phyloP scores from a whole-genome alignment of 1,284 basidiomycete genomes.

The Malassezia psittaci region DNA sequence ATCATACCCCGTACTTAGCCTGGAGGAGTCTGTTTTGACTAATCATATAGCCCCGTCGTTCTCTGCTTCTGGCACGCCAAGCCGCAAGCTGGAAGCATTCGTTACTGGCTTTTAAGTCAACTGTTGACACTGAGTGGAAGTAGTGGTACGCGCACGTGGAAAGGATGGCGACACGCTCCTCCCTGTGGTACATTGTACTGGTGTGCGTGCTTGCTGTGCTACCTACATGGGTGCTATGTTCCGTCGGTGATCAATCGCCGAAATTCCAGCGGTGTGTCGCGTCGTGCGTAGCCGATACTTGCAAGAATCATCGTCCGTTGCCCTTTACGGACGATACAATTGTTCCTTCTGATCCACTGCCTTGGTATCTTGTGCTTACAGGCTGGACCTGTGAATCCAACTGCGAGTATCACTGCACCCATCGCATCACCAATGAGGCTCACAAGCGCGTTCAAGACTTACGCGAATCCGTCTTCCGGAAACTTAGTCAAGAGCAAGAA shows the following conservation, averaged over 20 bases:
- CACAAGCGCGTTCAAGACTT: conserved; percentile 43
- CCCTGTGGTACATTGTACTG: not conserved
- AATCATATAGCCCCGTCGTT: no score
- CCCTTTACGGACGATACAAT: conserved; percentile 29
- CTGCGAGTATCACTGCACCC: conserved; percentile 82
- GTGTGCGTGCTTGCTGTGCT: conserved; percentile 1
- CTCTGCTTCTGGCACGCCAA: no score
- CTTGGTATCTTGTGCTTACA: conserved; percentile 53
- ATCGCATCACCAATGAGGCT: conserved; percentile 63
- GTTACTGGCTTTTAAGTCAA: no score
- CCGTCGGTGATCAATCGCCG: conserved; percentile 38
- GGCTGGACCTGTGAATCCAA: conserved; percentile 69
- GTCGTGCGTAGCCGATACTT: conserved; percentile 35
- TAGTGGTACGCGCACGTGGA: not conserved
- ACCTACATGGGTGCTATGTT: conserved; percentile 18
- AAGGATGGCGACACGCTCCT: not conserved
- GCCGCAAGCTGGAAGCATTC: no score
- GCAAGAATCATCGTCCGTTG: conserved; percentile 22
- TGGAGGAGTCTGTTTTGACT: no score
- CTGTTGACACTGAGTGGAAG: no score
- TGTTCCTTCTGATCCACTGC: conserved; percentile 45
- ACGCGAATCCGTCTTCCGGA: conserved; percentile 39
- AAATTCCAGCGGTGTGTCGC: conserved; percentile 35
- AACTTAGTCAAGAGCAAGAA: conserved; percentile 15
- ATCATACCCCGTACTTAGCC: not conserved